Conservation (phyloP, 2,329 filamentous ascomycete species). For the Fusarium lateritium region DNA sequence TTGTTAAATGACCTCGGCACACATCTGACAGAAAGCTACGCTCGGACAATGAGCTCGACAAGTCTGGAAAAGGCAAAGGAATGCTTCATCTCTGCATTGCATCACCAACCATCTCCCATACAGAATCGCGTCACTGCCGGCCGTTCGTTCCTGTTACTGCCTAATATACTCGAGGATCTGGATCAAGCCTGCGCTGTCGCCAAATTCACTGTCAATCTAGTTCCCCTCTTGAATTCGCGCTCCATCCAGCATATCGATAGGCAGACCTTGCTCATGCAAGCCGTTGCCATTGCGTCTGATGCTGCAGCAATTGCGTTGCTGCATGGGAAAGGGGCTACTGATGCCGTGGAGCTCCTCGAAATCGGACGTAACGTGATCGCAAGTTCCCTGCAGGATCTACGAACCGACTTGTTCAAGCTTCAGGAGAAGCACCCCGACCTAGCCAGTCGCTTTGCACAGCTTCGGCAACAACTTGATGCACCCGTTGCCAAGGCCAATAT, state of each 20-base stretch:
- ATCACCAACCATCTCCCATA: not conserved
- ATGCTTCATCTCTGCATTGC: not conserved
- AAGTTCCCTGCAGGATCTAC: not conserved
- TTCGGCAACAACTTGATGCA: not conserved
- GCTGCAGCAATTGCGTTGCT: not conserved
- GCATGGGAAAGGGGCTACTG: too few relatives aligned
- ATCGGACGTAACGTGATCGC: not conserved
- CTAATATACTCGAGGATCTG: not conserved
- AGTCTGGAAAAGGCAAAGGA: not conserved
- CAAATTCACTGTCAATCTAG: not conserved
- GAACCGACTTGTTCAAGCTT: not conserved
- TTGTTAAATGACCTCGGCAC: not conserved
- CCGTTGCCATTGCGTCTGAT: not conserved
- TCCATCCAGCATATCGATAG: not conserved
- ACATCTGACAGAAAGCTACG: not conserved
- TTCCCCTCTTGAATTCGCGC: not conserved
- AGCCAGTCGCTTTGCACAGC: not conserved
- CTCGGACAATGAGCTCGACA: too few relatives aligned
- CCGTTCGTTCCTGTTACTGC: not conserved
- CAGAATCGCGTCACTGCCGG: not conserved
- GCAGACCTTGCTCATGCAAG: not conserved
- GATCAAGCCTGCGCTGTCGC: not conserved
- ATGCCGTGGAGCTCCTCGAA: not conserved
- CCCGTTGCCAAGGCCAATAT: too few relatives aligned
- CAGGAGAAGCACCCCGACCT: not conserved